These are phyloP conservation scores for Arthrocladium fulminans DNA, from an alignment of 2,329 filamentous ascomycete genomes.

Conservation along the genomic window DNA sequence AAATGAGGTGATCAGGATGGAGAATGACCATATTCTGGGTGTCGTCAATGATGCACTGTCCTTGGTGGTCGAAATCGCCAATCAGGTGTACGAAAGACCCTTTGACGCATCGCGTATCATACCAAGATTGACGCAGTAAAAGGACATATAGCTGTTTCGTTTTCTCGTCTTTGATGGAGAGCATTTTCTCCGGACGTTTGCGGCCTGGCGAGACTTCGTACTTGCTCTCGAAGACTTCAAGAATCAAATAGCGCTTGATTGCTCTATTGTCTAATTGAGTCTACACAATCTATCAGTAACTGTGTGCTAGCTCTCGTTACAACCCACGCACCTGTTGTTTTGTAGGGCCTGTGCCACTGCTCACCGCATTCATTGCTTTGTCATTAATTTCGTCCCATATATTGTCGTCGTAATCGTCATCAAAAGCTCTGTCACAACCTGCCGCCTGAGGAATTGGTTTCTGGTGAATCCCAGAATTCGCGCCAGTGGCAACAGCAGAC, in stretches of 20 bases:
- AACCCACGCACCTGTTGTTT: conserved; percentile 10
- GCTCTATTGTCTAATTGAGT: conserved; percentile 52
- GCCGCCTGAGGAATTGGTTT: conserved; percentile 12
- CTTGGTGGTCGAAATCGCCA: conserved; percentile 60
- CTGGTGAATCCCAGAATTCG: background rate
- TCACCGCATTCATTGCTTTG: conserved; percentile 37
- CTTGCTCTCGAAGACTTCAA: conserved; percentile 59
- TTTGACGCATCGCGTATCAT: conserved; percentile 64
- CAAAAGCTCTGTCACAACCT: conserved; percentile 51
- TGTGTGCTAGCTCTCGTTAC: conserved; percentile 24
- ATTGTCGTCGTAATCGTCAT: conserved; percentile 63
- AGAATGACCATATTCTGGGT: conserved; percentile 75
- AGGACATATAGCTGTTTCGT: conserved; percentile 59
- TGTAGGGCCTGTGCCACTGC: conserved; percentile 37
- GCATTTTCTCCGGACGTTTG: conserved; percentile 62
- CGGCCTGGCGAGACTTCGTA: conserved; percentile 58
- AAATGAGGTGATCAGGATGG: conserved; percentile 91
- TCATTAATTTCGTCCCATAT: conserved; percentile 62
- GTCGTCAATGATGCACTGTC: conserved; percentile 76
- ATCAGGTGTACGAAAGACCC: conserved; percentile 80
- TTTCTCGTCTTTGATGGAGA: conserved; percentile 73
- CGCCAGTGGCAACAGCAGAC: background rate
- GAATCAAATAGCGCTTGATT: conserved; percentile 81
- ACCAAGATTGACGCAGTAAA: conserved; percentile 76
- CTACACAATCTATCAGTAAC: conserved; percentile 62